These are phyloP conservation scores for Coemansia sp. DNA, from an alignment of 192 early-diverging fungal genomes.

Conservation along the genomic window DNA sequence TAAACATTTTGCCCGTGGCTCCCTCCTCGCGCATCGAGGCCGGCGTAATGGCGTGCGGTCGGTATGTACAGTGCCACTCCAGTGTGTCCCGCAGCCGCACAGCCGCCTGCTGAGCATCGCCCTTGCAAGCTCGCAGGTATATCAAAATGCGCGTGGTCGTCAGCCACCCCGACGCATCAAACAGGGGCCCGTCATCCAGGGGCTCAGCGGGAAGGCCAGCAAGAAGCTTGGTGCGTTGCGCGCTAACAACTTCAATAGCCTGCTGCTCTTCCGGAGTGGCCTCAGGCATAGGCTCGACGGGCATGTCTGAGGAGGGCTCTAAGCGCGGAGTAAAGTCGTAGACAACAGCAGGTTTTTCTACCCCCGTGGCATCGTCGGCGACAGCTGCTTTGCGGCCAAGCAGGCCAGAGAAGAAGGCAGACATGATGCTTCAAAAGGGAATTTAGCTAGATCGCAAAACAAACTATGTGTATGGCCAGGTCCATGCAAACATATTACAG, in stretches of 20 bases:
- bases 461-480: too few relatives aligned
- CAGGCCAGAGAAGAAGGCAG: conserved; percentile 21
- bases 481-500: too few relatives aligned
- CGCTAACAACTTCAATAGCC: conserved; percentile 9
- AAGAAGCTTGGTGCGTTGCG: conserved; percentile 26
- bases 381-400: conserved; percentile 15
- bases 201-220: conserved; percentile 39
- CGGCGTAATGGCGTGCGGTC: conserved; percentile 65
- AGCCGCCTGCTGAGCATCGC: conserved; percentile 57
- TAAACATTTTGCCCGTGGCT: conserved; percentile 73
- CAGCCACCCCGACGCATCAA: conserved; percentile 26
- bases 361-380: not conserved
- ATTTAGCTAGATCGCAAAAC: not conserved
- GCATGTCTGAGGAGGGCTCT: conserved; percentile 1
- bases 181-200: conserved; percentile 3
- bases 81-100: conserved; percentile 67
- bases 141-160: conserved; percentile 55
- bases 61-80: conserved; percentile 70
- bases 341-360: not conserved
- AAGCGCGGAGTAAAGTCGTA: conserved; percentile 33
- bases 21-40: conserved; percentile 69
- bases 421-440: conserved; percentile 1
- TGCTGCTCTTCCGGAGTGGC: conserved; percentile 35
- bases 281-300: conserved; percentile 21
- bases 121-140: conserved; percentile 69